Conservation (phyloP, 2,329 filamentous ascomycete genomes). For the Endocalyx cinctus region DNA sequence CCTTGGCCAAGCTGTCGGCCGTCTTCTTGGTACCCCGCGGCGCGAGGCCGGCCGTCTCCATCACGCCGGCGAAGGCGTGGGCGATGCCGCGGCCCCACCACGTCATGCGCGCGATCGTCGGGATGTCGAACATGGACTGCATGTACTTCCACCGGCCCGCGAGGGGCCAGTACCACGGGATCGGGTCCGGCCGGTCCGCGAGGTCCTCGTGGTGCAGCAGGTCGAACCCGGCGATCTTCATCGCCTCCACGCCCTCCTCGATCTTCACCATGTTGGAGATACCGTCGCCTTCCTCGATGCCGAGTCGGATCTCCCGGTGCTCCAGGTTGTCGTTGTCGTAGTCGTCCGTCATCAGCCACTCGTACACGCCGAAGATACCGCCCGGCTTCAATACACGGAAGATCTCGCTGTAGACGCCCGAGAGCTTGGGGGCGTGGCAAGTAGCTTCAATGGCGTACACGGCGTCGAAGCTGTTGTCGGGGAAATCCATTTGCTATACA, state of each 20-base stretch:
- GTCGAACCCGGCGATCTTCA: slow-evolving; percentile 83
- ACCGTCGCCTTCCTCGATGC: slow-evolving; percentile 92
- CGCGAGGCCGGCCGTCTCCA: slow-evolving; percentile 72
- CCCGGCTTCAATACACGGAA: slow-evolving; percentile 94
- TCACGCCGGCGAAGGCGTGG: slow-evolving; percentile 69
- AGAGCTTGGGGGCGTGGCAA: slow-evolving; percentile 84
- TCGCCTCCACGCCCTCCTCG: slow-evolving; percentile 73
- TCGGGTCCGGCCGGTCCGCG: slow-evolving; percentile 66
- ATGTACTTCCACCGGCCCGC: slow-evolving; percentile 82
- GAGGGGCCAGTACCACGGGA: slow-evolving; percentile 93
- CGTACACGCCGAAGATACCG: slow-evolving; percentile 93
- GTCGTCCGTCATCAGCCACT: slow-evolving; percentile 96
- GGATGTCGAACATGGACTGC: slow-evolving; percentile 71
- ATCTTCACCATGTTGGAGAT: slow-evolving; percentile 97
- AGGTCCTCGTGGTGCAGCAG: slow-evolving; percentile 82
- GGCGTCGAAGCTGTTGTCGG: slow-evolving; percentile 86
- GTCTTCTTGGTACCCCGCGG: slow-evolving; percentile 88
- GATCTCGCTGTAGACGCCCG: slow-evolving; percentile 91
- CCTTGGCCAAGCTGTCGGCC: slow-evolving; percentile 79
- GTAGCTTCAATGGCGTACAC: slow-evolving; percentile 98
- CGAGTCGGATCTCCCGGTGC: slow-evolving; percentile 86
- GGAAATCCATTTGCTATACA: slow-evolving; percentile 82
- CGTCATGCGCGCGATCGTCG: slow-evolving; percentile 86
- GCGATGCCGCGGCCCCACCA: slow-evolving; percentile 70
- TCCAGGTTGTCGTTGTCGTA: slow-evolving; percentile 86